phyloP scores from a whole-genome alignment of 2,329 filamentous ascomycete species.

The Drechslerella coelobrocha region DNA sequence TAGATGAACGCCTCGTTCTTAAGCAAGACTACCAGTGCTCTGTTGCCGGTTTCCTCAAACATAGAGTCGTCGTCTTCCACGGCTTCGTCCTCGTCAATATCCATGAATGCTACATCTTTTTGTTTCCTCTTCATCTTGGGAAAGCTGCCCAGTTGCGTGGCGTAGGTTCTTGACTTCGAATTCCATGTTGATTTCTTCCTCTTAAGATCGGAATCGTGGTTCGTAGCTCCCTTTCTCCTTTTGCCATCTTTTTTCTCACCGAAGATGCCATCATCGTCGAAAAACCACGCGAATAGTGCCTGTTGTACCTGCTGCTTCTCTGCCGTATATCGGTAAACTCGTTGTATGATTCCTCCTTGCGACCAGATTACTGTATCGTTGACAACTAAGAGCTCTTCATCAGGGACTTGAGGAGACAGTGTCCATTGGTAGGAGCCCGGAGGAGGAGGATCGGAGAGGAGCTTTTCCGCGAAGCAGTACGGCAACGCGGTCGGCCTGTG shows the following conservation, averaged over 20 bases:
- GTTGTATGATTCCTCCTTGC: conserved; percentile 80
- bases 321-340: conserved; percentile 82
- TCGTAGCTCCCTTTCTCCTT: conserved; percentile 52
- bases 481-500: conserved; percentile 84
- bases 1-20: conserved; percentile 93
- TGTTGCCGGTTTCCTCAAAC: conserved; percentile 53
- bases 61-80: conserved; percentile 56
- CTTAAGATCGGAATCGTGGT: conserved; percentile 52
- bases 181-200: conserved; percentile 54
- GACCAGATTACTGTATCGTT: conserved; percentile 84
- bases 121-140: conserved; percentile 52
- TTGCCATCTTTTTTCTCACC: conserved; percentile 53
- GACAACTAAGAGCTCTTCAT: conserved; percentile 83
- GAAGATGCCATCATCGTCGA: conserved; percentile 56
- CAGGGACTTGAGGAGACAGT: conserved; percentile 65
- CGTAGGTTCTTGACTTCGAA: conserved; percentile 59
- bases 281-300: conserved; percentile 83
- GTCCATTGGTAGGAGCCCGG: conserved; percentile 78
- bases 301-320: conserved; percentile 88
- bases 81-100: conserved; percentile 54
- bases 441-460: conserved; percentile 73
- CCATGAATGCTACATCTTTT: conserved; percentile 52
- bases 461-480: conserved; percentile 80
- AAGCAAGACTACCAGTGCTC: conserved; percentile 86
- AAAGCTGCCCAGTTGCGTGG: conserved; percentile 54